Base-by-base conservation (phyloP, 108 stramenopile genomes). In the Conticribra guillardii region DNA sequence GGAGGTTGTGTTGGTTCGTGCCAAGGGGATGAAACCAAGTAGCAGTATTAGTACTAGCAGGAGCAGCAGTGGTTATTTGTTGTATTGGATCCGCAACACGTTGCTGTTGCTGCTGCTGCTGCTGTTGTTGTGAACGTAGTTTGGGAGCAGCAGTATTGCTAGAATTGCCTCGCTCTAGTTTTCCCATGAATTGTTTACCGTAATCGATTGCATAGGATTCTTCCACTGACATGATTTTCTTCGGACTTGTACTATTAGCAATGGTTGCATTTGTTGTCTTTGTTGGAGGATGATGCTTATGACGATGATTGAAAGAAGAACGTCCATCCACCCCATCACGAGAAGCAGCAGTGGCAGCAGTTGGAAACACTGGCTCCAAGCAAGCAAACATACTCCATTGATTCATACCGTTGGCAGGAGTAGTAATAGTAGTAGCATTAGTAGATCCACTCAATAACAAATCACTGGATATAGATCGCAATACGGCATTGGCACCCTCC, bases 191-290 rank as follows among this genome's bases (percentile, higher is more conserved):
- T 53, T 79, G 76, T 18, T 54, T 52, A 45, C 64, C 57, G 61
- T 92, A 92, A 41, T 74, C 60, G 23, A 69, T 54, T 19, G 74
- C 55, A 54, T 89, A 92, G 9, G 78, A 84, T 32, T 82, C 64
- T 52, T 73, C 46, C 0, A 91, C 82, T 3, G 84, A 80, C 32
- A 71, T 8, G 1, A 64, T 50, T 31, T 27, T 15, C 28, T 11
- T 50, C 29, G 19, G n/a, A n/a, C n/a, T n/a, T n/a, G n/a, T n/a
- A n/a, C n/a, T n/a, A n/a, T n/a, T n/a, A n/a, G n/a, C n/a, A n/a
- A n/a, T n/a, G n/a, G n/a, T n/a, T n/a, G n/a, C n/a, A n/a, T n/a
- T n/a, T n/a, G n/a, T n/a, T n/a, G n/a, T n/a, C n/a, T n/a, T n/a
- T n/a, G n/a, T n/a, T n/a, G n/a, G n/a, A n/a, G n/a, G n/a, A n/a